Evolutionary conservation across 805 yeast genomes (phyloP).

Genomic region (Saccharomyces paradoxus): DNA sequence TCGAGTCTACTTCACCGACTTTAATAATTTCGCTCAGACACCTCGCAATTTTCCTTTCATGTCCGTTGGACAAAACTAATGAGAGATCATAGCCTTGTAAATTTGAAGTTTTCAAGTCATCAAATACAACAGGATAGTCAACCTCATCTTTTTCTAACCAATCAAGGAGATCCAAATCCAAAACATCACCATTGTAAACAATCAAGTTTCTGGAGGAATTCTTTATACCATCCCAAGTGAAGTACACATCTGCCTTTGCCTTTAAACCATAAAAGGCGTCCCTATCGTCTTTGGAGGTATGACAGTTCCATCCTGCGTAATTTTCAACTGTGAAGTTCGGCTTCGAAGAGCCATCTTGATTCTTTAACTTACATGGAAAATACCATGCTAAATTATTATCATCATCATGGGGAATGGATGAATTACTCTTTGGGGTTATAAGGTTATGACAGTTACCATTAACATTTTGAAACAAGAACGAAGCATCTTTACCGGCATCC

Average conservation of each 20-base stretch:
- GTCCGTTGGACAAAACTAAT: slow-evolving; percentile 52
- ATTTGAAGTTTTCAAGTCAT: slow-evolving; percentile 46
- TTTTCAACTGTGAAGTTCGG: slow-evolving; percentile 56
- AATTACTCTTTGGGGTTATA: slow-evolving; percentile 58
- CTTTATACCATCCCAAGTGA: slow-evolving; percentile 80
- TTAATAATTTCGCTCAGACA: slow-evolving; percentile 80
- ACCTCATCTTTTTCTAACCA: slow-evolving; percentile 70
- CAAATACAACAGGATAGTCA: slow-evolving; percentile 65
- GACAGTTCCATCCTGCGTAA: slow-evolving; percentile 87
- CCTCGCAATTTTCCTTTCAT: slow-evolving; percentile 62
- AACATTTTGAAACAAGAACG: slow-evolving; percentile 82
- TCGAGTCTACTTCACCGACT: slow-evolving; percentile 84
- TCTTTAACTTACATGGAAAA: slow-evolving; percentile 77
- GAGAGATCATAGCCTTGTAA: slow-evolving; percentile 79
- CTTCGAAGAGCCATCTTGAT: slow-evolving; percentile 60
- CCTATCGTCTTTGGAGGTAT: slow-evolving; percentile 66
- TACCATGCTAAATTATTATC: slow-evolving; percentile 80
- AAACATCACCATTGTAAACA: slow-evolving; percentile 82
- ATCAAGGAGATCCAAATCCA: slow-evolving; percentile 67
- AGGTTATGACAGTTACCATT: slow-evolving; percentile 82
- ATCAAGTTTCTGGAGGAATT: slow-evolving; percentile 66
- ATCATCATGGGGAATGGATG: slow-evolving; percentile 59
- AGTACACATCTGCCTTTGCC: slow-evolving; percentile 67
- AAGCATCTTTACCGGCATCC: slow-evolving; percentile 84
- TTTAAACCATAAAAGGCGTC: slow-evolving; percentile 52